A percentile compares a stretch with the other conserved stretches of the same genome.
phyloP scores from a whole-genome alignment of 352 stramenopile genomes.

The Phytophthora cactorum region DNA sequence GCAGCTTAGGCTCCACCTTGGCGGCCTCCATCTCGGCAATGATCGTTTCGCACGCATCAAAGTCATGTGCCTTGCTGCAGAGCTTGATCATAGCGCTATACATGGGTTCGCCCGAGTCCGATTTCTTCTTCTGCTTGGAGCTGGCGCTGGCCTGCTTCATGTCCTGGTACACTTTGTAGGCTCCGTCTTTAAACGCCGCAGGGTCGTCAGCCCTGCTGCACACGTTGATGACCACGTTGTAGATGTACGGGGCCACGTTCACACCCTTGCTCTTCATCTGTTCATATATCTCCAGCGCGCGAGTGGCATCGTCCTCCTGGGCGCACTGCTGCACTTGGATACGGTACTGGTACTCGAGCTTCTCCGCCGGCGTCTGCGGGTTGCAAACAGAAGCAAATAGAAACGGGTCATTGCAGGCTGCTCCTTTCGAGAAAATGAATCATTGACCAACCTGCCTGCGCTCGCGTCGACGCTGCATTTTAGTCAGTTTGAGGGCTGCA shows the following conservation, averaged over 20 bases:
- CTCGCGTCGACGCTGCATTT: slow-evolving; percentile 52
- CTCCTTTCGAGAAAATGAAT: background rate
- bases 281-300: slow-evolving; percentile 53
- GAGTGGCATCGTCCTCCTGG: slow-evolving; percentile 42
- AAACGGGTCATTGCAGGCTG: slow-evolving; percentile 1
- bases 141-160: slow-evolving; percentile 54
- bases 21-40: slow-evolving; percentile 56
- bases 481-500: slow-evolving; percentile 33
- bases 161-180: slow-evolving; percentile 66
- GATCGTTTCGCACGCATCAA: slow-evolving; percentile 54
- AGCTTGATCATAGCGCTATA: slow-evolving; percentile 84
- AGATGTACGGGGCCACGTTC: slow-evolving; percentile 52
- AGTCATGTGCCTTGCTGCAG: slow-evolving; percentile 66
- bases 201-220: slow-evolving; percentile 56
- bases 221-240: slow-evolving; percentile 66
- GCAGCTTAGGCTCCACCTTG: slow-evolving; percentile 66
- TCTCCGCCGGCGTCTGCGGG: slow-evolving; percentile 52
- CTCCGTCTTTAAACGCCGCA: slow-evolving; percentile 41
- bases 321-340: slow-evolving; percentile 52
- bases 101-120: slow-evolving; percentile 58
- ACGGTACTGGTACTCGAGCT: slow-evolving; percentile 46
- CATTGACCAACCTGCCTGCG: slow-evolving; percentile 49
- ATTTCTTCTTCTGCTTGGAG: slow-evolving; percentile 21
- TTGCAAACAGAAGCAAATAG: background rate
- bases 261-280: slow-evolving; percentile 54